A percentile compares a stretch with the other conserved stretches of the same genome.
Evolutionary conservation across 2,329 filamentous ascomycete genomes (phyloP).

Genomic region (Monilinia vaccinii-corymbosi): DNA sequence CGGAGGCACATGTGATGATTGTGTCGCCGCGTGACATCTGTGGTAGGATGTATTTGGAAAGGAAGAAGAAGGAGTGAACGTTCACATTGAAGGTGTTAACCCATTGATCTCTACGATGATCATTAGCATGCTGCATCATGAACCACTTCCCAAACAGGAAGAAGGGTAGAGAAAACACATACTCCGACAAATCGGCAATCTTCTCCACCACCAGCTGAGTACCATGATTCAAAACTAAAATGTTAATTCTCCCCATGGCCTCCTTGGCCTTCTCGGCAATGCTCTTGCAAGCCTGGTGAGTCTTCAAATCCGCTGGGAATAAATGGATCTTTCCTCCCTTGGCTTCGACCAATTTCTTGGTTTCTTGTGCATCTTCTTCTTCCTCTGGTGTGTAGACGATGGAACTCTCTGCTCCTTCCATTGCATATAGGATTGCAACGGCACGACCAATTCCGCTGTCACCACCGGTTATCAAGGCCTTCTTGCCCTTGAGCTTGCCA

Average conservation of each 20-base stretch:
- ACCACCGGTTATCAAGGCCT: constrained; percentile 71
- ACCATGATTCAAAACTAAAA: constrained; percentile 66
- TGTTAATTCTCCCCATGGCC: constrained; percentile 60
- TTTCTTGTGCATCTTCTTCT: constrained; percentile 66
- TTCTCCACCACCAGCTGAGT: constrained; percentile 66
- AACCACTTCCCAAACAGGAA: too few species aligned
- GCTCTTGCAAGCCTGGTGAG: constrained; percentile 59
- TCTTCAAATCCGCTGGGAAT: constrained; percentile 54
- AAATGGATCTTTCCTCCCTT: constrained; percentile 58
- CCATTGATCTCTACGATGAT: constrained; percentile 58
- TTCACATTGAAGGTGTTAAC: constrained; percentile 71
- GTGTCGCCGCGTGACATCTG: constrained; percentile 66
- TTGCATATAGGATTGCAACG: constrained; percentile 66
- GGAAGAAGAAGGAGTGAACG: constrained; percentile 73
- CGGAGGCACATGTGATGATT: constrained; percentile 80
- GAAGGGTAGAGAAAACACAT: constrained; percentile 26
- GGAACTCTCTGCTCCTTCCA: constrained; percentile 67
- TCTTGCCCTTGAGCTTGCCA: constrained; percentile 66
- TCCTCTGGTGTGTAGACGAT: constrained; percentile 70
- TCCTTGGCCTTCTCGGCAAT: constrained; percentile 58
- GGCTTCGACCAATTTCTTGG: constrained; percentile 59
- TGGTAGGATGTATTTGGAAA: constrained; percentile 66
- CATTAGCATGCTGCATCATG: constrained; percentile 13
- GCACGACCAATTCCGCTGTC: constrained; percentile 73
- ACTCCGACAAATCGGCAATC: constrained; percentile 64